Evolutionary conservation across 441 rosid species (phyloP).

Genomic region (Syzygium syzygioides): DNA sequence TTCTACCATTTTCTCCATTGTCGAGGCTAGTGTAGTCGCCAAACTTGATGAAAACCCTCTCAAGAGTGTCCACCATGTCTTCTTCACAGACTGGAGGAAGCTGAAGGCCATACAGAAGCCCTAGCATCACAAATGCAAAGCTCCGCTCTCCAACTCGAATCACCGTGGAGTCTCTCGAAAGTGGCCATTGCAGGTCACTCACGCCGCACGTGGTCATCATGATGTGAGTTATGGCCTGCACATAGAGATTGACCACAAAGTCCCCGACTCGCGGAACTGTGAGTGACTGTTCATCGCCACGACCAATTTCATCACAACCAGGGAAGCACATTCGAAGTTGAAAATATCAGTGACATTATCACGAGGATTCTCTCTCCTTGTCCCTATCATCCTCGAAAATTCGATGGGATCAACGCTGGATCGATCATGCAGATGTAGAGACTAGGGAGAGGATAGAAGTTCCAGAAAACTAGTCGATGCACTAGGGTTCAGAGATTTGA

Average conservation of each 20-base stretch:
- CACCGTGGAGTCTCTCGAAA: slow-evolving; percentile 3
- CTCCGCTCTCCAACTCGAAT: neutral
- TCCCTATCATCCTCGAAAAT: too few relatives aligned
- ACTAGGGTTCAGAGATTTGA: too few relatives aligned
- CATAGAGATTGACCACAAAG: neutral
- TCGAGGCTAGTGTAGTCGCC: neutral
- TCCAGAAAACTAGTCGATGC: too few relatives aligned
- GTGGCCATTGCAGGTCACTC: neutral
- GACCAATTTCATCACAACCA: neutral
- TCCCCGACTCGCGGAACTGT: neutral
- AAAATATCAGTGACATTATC: neutral
- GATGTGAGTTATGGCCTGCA: neutral
- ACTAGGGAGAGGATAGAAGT: too few relatives aligned
- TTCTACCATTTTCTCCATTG: neutral
- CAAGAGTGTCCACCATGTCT: neutral
- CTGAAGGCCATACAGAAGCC: slow-evolving; percentile 12
- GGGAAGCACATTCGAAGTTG: neutral
- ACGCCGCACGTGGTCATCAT: neutral
- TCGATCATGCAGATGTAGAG: too few relatives aligned
- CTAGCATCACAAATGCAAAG: slow-evolving; percentile 1
- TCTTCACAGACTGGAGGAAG: neutral
- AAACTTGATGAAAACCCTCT: neutral
- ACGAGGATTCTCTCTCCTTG: too few relatives aligned
- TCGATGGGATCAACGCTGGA: too few relatives aligned
- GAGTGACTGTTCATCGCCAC: neutral